Base-by-base conservation (phyloP, 2,329 filamentous ascomycete genomes). In the Claviceps quebecensis region DNA sequence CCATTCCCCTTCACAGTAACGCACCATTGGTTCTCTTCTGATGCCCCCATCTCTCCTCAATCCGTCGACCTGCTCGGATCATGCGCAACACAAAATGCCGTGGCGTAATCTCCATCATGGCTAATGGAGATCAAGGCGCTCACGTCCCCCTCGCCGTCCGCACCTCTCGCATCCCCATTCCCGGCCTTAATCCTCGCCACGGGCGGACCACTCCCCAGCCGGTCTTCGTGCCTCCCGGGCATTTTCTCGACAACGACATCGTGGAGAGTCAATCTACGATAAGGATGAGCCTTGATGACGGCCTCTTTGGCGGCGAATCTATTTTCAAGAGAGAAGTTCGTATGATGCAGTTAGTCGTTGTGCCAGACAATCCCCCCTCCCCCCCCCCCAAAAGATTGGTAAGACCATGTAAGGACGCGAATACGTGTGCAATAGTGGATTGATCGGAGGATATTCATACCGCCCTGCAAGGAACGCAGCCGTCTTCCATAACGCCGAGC, bases 41-140 rank as follows among this genome's bases (percentile, higher is more conserved):
- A n/a, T 39, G 14, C 37, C 13, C 13, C 14, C 14, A n/a, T 17
- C 41, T 22, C 11, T 1, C 19, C 29, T n/a, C 34, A 19, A 14
- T 16, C 37, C 36, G 6, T 39, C 19, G 26, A 22, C n/a, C 8
- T 17, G 16, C 45, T 13, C 34, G 36, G 9, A 34, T 58, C 55
- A 48, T 58, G 47, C n/a, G 76, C 80, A 37, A 87, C 56, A 56
- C 83, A 86, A 1, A 83, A 73, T 6, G 84, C 85, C 19, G 77
- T 82, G 9, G 88, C 88, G 67, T 89, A 95, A 7, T 87, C 83
- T 2, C 79, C 83, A 65, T 96, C 90, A 64, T 96, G 90, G 60
- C 85, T 93, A 59, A 96, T 94, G 54, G 84, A 91, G 45, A 95
- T 63, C 60, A 78, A 73, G 14, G 82, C 87, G 48, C 80, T 71